Evolutionary conservation across 805 yeast species (phyloP), one percentile per base, ranked within the genome.

Genomic region (Priceomyces haplophilus): DNA sequence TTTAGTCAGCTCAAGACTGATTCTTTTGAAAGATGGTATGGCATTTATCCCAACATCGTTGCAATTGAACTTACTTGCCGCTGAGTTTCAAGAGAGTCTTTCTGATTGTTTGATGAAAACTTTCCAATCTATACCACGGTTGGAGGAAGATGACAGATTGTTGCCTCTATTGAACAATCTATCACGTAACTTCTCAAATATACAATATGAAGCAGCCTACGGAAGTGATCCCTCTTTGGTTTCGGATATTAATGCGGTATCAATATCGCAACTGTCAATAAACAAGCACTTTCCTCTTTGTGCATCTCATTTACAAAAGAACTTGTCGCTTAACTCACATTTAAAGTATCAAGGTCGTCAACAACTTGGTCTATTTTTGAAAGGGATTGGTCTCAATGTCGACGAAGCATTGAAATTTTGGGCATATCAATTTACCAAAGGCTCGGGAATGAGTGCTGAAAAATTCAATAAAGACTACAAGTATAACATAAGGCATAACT

Each of bases 321-420:
- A 79, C n/a, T 61, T 89, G 43, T 65, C 68, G 29, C 53, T 67
- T 12, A 72, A 78, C 39, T 82, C 83, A 40, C 98, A 91, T 67
- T 76, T 93, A 56, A 81, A 83, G 57, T 86, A 87, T 63, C 72
- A 72, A 13, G 97, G 89, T 1, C 82, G 99, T 61, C 89, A 83
- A 53, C 97, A 91, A 63, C 72, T 89, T 40, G 81, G 88, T 3
- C 65, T 88, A 15, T 93, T 93, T 62, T 69, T 93, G 43, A 90
- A 90, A 61, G 96, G 95, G 20, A 83, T 88, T 51, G 99, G 99
- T 0, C 71, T 93, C 44, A 76, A 77, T 34, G 82, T 86, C 5
- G 97, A 89, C 45, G 97, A 93, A 58, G 90, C 97, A 0, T 61
- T 91, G 45, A 79, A 76, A 52, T 91, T 89, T 62, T 93, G 97